Conservation (phyloP, 169 alveolate genomes). For the Plasmodium ovale region DNA sequence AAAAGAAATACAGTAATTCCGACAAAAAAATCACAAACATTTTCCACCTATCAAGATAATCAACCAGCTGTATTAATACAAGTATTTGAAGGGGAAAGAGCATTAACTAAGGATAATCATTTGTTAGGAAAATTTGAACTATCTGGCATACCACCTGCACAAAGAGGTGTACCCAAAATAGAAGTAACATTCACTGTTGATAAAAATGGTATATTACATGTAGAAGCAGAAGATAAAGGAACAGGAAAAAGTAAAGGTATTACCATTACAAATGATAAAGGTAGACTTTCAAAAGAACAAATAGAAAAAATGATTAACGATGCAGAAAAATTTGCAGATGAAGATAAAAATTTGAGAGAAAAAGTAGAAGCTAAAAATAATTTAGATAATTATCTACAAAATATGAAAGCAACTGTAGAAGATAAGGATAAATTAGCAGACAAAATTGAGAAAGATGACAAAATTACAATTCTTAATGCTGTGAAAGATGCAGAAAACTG, state of each 20-base stretch:
- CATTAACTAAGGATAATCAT: slow-evolving; percentile 97
- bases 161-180: slow-evolving; percentile 97
- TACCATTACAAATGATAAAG: slow-evolving; percentile 96
- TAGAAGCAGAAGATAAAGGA: slow-evolving; percentile 96
- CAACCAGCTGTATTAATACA: slow-evolving; percentile 96
- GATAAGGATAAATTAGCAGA: slow-evolving; percentile 94
- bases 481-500: slow-evolving; percentile 94
- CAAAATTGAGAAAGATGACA: slow-evolving; percentile 94
- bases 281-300: slow-evolving; percentile 96
- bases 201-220: slow-evolving; percentile 96
- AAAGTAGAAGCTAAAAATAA: slow-evolving; percentile 95
- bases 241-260: slow-evolving; percentile 94
- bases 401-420: slow-evolving; percentile 94
- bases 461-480: slow-evolving; percentile 91
- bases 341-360: slow-evolving; percentile 94
- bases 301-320: slow-evolving; percentile 96
- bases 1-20: slow-evolving; percentile 98
- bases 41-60: slow-evolving; percentile 97
- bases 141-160: slow-evolving; percentile 96
- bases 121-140: slow-evolving; percentile 96
- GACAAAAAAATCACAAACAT: slow-evolving; percentile 96
- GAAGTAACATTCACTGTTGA: slow-evolving; percentile 98
- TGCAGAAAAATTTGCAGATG: slow-evolving; percentile 96
- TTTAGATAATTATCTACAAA: slow-evolving; percentile 93
- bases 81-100: slow-evolving; percentile 98